Evolutionary conservation across 106 monocot species (phyloP), one percentile per base, ranked within the genome.

Genomic region (Xerophyta viscosa): DNA sequence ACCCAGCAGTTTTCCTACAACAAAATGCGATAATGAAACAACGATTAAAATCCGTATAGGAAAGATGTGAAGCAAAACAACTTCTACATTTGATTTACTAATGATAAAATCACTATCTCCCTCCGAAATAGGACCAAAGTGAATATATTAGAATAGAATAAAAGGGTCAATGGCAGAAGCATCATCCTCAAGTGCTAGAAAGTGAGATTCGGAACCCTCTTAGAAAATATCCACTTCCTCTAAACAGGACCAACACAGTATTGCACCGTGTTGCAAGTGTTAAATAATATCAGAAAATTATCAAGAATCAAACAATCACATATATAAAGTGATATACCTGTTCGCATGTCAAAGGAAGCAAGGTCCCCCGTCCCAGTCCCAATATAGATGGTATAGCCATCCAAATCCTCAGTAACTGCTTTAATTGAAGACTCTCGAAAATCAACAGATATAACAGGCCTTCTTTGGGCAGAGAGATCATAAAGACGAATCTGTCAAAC

Each of bases 321-420:
- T n/a, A n/a, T n/a, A n/a, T n/a, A n/a, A n/a, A n/a, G n/a, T n/a
- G 1, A 19, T 7, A 2, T 78, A 88, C 89, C 96, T 82, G 85
- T 96, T 31, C 89, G 82, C 73, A 89, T 82, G 65, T 96, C 89
- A 65, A 85, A 89, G 6, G 89, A 82, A 61, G 85, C 89, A 56
- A 96, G 78, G 71, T 96, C 96, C 29, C 96, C 89, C 46, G 42
- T 62, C 42, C 78, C 82, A 49, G 84, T 96, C 41, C 96, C 96
- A 42, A 72, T 30, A 52, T 89, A 80, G n/a, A 96, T 47, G 15
- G 68, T 82, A 60, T 85, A 29, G 31, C 89, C 82, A 79, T 96
- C 76, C 20, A 59, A 46, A 62, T 86, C 96, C 27, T 64, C 82
- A 29, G 71, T 50, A 31, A 96, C 63, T 43, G 72, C 72, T 59